Evolutionary conservation across 192 early-diverging fungal genomes (phyloP).

Genomic region (Coemansia sp.): DNA sequence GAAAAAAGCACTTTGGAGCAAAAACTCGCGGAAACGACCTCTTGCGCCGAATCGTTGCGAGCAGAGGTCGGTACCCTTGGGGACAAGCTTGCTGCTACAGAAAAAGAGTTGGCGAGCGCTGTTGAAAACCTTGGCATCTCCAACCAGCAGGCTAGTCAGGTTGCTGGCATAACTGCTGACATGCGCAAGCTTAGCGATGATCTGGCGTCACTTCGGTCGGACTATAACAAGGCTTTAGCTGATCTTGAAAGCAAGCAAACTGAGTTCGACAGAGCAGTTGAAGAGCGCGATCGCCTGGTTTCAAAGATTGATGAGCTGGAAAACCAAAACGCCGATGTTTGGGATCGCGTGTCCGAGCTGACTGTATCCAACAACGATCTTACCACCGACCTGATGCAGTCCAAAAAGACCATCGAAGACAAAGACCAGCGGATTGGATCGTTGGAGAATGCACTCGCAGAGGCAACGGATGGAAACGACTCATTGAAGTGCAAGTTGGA

Average conservation of each 20-base stretch:
- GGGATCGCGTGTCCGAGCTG: constrained; percentile 42
- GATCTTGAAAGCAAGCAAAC: constrained; percentile 6
- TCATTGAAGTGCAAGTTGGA: constrained; percentile 1
- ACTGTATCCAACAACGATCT: constrained; percentile 22
- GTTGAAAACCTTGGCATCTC: not conserved
- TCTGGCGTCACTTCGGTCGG: not conserved
- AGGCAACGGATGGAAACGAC: not conserved
- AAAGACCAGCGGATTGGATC: not conserved
- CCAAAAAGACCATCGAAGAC: constrained; percentile 5
- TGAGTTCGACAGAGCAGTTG: constrained; percentile 8
- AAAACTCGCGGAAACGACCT: not conserved
- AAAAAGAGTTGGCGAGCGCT: not conserved
- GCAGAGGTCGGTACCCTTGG: not conserved
- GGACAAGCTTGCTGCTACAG: not conserved
- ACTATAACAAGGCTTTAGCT: not conserved
- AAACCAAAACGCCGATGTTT: constrained; percentile 34
- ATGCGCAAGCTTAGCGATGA: not conserved
- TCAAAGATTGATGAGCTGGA: constrained; percentile 29
- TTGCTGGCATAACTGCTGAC: constrained; percentile 4
- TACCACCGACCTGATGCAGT: not conserved
- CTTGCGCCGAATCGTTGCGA: not conserved
- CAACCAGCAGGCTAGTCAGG: constrained; percentile 7
- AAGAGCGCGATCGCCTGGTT: not conserved
- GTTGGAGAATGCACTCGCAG: constrained; percentile 5
- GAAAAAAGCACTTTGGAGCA: not conserved